These are phyloP conservation scores for Hygrophila difformis DNA, from an alignment of 257 asterid genomes.

Conservation along the genomic window DNA sequence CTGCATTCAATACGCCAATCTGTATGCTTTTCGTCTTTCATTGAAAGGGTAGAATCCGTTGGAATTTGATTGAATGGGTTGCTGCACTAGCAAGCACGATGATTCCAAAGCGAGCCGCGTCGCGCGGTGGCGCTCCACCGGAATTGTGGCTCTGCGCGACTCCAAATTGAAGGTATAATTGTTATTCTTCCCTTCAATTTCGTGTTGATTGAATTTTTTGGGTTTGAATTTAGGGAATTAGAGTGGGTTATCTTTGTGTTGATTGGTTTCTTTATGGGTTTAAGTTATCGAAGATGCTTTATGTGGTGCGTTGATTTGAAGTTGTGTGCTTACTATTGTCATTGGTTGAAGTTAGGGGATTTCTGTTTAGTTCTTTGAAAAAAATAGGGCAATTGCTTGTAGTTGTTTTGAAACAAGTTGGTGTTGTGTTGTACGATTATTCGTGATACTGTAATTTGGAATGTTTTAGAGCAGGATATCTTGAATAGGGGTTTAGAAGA, in stretches of 20 bases:
- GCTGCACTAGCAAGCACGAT: conserved; percentile 55
- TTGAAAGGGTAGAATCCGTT: conserved; percentile 19
- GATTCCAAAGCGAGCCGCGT: conserved; percentile 64
- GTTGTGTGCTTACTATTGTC: no score
- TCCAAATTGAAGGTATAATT: conserved; percentile 68
- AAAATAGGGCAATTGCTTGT: conserved; percentile 2
- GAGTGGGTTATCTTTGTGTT: not conserved
- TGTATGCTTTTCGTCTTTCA: conserved; percentile 13
- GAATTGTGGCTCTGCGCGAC: conserved; percentile 90
- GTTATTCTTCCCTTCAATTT: not conserved
- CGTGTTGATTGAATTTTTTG: not conserved
- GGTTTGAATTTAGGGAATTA: conserved; percentile 2
- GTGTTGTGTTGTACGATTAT: not conserved
- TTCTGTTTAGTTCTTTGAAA: not conserved
- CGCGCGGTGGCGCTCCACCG: conserved; percentile 95
- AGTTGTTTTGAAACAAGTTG: no score
- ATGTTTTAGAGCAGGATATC: not conserved
- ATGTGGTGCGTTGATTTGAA: not conserved
- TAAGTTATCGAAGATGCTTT: conserved; percentile 2
- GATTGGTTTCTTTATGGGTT: not conserved
- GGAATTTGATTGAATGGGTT: conserved; percentile 67
- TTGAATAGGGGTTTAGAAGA: no score
- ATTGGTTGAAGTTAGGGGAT: not conserved
- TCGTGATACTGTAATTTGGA: not conserved
- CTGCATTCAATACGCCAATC: not conserved